These are phyloP conservation scores for Chlorella ohadii DNA, from an alignment of 139 green algal genomes.

Conservation along the genomic window DNA sequence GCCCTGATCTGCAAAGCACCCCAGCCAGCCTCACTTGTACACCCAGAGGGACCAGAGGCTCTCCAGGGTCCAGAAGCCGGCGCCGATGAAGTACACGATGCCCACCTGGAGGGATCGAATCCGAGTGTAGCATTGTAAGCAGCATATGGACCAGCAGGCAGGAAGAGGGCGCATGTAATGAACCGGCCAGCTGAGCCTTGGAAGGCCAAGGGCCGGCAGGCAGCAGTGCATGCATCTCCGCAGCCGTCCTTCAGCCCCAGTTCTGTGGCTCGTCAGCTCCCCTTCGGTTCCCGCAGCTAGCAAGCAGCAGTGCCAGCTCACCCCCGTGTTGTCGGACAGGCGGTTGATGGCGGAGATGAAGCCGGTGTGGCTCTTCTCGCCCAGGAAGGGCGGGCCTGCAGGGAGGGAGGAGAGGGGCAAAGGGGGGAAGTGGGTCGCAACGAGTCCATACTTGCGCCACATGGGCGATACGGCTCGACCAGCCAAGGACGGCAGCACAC, in stretches of 20 bases:
- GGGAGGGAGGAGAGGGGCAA: neutral
- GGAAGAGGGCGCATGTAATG: neutral
- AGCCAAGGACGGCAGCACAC: too few species aligned
- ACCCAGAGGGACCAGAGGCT: conserved; percentile 50
- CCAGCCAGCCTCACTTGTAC: conserved; percentile 36
- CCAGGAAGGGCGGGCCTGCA: conserved; percentile 41
- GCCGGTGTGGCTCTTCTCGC: conserved; percentile 48
- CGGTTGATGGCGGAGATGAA: conserved; percentile 47
- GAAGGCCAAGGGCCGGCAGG: neutral
- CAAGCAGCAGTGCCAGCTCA: neutral
- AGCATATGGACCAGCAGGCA: neutral
- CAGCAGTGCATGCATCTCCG: neutral
- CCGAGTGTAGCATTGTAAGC: neutral
- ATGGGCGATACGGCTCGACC: too few species aligned
- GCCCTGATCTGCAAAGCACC: too few species aligned
- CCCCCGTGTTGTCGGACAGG: conserved; percentile 44
- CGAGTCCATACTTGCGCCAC: too few species aligned
- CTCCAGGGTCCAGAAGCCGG: conserved; percentile 59
- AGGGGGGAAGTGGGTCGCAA: too few species aligned
- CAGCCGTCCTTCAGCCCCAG: too few species aligned
- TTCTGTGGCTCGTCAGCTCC: too few species aligned
- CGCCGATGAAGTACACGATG: conserved; percentile 65
- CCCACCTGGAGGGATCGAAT: conserved; percentile 26
- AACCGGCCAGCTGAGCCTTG: neutral
- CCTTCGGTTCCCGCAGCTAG: too few species aligned